phyloP scores from a whole-genome alignment of 768 basidiomycete species.

The Phaffia australis region DNA sequence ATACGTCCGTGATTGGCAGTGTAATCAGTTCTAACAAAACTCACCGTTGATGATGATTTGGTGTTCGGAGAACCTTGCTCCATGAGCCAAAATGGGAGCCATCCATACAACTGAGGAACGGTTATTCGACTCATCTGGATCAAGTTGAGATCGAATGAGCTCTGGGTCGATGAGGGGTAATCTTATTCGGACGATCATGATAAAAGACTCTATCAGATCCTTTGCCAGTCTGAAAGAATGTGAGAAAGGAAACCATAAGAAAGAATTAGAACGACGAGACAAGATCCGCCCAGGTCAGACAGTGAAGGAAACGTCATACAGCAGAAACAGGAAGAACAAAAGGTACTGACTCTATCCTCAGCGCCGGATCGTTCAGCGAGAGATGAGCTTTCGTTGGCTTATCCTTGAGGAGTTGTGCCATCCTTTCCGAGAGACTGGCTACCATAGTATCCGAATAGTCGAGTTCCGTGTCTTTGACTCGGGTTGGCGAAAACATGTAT shows the following conservation, averaged over 20 bases:
- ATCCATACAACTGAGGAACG: slow-evolving; percentile 42
- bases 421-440: slow-evolving; percentile 24
- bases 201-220: slow-evolving; percentile 89
- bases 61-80: slow-evolving; percentile 81
- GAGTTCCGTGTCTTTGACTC: slow-evolving; percentile 29
- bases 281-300: slow-evolving; percentile 26
- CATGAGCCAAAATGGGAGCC: slow-evolving; percentile 81
- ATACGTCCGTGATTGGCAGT: neutral
- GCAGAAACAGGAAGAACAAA: neutral
- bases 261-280: slow-evolving; percentile 25
- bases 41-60: slow-evolving; percentile 50
- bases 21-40: neutral
- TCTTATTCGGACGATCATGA: slow-evolving; percentile 69
- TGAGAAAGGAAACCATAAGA: neutral
- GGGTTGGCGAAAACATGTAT: slow-evolving; percentile 35
- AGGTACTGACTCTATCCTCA: slow-evolving; percentile 67
- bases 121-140: slow-evolving; percentile 27
- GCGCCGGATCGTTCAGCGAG: slow-evolving; percentile 59
- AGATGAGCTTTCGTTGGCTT: slow-evolving; percentile 52
- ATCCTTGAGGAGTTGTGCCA: slow-evolving; percentile 30
- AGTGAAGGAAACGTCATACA: slow-evolving; percentile 6
- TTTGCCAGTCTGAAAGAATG: slow-evolving; percentile 58
- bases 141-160: slow-evolving; percentile 64
- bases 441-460: slow-evolving; percentile 33
- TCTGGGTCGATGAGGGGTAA: slow-evolving; percentile 75